Conservation (phyloP, 306 rosid species). For the Sophora flavescens region DNA sequence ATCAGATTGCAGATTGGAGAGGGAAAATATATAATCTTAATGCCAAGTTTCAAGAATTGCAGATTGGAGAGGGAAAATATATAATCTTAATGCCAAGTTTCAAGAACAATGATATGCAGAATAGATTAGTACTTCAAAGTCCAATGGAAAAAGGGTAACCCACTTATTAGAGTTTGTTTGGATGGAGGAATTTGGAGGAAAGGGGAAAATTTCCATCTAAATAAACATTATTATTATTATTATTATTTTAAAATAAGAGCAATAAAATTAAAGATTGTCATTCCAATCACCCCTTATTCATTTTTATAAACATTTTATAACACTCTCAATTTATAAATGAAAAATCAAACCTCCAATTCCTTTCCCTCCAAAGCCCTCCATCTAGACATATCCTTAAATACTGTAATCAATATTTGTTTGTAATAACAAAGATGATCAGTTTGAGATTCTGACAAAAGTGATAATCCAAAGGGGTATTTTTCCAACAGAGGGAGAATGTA, state of each 20-base stretch:
- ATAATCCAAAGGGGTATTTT: constrained; percentile 11
- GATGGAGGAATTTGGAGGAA: neutral
- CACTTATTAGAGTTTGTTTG: too few species aligned
- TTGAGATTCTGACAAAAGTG: constrained; percentile 13
- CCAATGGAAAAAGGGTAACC: neutral
- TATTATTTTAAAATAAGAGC: too few species aligned
- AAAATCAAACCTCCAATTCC: neutral
- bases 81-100: neutral
- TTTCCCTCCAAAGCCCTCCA: neutral
- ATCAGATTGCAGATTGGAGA: constrained; percentile 10
- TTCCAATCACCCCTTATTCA: neutral
- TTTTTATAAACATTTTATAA: neutral
- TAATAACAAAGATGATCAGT: neutral
- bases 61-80: neutral
- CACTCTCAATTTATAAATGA: neutral
- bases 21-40: neutral
- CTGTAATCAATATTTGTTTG: neutral
- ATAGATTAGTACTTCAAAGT: constrained; percentile 2
- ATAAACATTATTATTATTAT: too few species aligned
- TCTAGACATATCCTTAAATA: neutral
- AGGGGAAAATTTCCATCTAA: too few species aligned
- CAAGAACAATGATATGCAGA: neutral
- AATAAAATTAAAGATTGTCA: neutral
- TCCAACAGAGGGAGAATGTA: constrained; percentile 14
- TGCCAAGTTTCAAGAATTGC: neutral